Percentiles rank a stretch among this genome's conserved stretches.
These are phyloP conservation scores for Myriosclerotinia curreyana DNA, from an alignment of 2,329 filamentous ascomycete genomes.

Conservation along the genomic window DNA sequence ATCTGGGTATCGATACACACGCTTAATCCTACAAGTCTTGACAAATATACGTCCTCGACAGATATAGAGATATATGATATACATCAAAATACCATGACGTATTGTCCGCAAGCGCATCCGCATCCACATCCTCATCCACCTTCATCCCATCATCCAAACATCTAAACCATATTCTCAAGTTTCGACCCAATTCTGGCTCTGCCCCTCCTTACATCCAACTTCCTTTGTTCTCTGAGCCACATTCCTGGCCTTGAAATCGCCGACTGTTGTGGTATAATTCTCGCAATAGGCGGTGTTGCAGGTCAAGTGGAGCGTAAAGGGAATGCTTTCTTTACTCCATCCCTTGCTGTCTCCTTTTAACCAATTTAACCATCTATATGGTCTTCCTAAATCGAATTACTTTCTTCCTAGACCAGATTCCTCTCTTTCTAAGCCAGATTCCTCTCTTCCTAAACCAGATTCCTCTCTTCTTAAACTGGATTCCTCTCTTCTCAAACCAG, in stretches of 20 bases:
- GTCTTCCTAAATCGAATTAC: not conserved
- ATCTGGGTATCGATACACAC: not conserved
- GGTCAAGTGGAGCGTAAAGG: not conserved
- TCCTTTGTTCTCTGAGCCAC: not conserved
- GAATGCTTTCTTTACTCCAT: not conserved
- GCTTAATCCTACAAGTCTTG: not conserved
- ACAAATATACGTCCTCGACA: not conserved
- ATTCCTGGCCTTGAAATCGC: no score
- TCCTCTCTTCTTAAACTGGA: no score
- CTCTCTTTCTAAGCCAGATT: no score
- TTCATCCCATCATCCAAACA: not conserved
- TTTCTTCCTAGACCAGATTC: no score
- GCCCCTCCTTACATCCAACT: not conserved
- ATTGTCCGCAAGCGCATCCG: no score
- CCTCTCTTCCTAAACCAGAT: no score
- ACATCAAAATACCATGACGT: not conserved
- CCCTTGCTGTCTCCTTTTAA: not conserved
- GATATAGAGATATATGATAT: not conserved
- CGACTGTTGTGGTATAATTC: not conserved
- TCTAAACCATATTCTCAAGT: slow-evolving; percentile 2
- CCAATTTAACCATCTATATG: not conserved
- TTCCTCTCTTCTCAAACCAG: no score
- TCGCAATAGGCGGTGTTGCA: not conserved
- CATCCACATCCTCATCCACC: not conserved
- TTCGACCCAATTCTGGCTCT: not conserved